Evolutionary conservation across 768 basidiomycete species (phyloP).

Genomic region (Suillus alpinus): DNA sequence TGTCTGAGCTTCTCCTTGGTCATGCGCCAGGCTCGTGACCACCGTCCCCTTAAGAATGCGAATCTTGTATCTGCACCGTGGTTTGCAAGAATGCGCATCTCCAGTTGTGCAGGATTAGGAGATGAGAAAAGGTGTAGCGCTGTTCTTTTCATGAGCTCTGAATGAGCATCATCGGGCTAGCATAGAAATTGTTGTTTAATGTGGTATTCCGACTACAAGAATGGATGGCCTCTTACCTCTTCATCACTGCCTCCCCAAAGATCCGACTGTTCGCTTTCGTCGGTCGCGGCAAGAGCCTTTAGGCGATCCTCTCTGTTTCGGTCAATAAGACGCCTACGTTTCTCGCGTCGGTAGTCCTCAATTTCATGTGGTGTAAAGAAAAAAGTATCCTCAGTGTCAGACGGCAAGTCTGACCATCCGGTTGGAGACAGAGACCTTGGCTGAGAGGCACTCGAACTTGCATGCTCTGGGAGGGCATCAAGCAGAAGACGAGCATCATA

Average conservation of each 20-base stretch:
- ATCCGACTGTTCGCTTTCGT: slow-evolving; percentile 39
- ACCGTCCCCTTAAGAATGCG: slow-evolving; percentile 77
- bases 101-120: slow-evolving; percentile 76
- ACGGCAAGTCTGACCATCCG: slow-evolving; percentile 84
- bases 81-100: slow-evolving; percentile 87
- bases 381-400: slow-evolving; percentile 83
- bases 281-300: slow-evolving; percentile 46
- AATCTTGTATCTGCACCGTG: slow-evolving; percentile 77
- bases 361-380: slow-evolving; percentile 68
- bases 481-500: slow-evolving; percentile 80
- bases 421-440: slow-evolving; percentile 40
- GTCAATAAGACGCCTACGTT: slow-evolving; percentile 63
- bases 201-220: neutral
- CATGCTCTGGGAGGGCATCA: slow-evolving; percentile 40
- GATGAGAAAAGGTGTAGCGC: slow-evolving; percentile 66
- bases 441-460: neutral
- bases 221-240: slow-evolving; percentile 43
- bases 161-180: slow-evolving; percentile 60
- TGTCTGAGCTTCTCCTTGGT: slow-evolving; percentile 47
- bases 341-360: slow-evolving; percentile 64
- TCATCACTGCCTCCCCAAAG: slow-evolving; percentile 70
- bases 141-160: slow-evolving; percentile 71
- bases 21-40: slow-evolving; percentile 60
- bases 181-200: neutral
- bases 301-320: slow-evolving; percentile 63